Conservation (phyloP, 169 alveolate genomes). For the Cryptosporidium sp. region DNA sequence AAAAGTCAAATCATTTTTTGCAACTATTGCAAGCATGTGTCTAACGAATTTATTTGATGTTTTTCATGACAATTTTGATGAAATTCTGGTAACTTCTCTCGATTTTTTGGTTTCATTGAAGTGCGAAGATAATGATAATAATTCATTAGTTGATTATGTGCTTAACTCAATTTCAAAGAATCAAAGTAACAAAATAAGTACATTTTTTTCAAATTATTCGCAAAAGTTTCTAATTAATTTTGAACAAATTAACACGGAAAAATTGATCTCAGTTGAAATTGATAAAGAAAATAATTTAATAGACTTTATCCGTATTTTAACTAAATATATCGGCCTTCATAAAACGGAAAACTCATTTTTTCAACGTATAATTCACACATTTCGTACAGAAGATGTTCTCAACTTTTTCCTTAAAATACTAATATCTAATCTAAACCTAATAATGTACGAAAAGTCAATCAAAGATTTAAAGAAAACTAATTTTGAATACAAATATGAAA, state of each 20-base stretch:
- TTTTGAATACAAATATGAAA: neutral
- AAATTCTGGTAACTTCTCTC: neutral
- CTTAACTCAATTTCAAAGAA: neutral
- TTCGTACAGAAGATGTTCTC: neutral
- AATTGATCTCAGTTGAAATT: neutral
- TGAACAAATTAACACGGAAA: neutral
- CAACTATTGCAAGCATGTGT: slow-evolving; percentile 2
- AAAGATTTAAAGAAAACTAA: neutral
- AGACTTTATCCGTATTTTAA: neutral
- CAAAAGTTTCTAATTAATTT: neutral
- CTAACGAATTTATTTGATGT: neutral
- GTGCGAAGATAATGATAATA: neutral
- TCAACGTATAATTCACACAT: neutral
- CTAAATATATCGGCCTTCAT: neutral
- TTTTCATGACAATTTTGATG: neutral
- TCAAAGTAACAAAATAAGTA: neutral
- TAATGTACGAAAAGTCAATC: neutral
- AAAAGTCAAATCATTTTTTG: neutral
- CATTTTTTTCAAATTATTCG: slow-evolving; percentile 3
- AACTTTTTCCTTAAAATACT: neutral
- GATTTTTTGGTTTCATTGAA: slow-evolving; percentile 43
- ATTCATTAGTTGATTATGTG: neutral
- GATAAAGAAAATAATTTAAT: neutral
- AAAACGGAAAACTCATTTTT: neutral
- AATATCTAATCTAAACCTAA: neutral